Evolutionary conservation across 108 stramenopile species (phyloP).

Genomic region (Nitzschia sp.): DNA sequence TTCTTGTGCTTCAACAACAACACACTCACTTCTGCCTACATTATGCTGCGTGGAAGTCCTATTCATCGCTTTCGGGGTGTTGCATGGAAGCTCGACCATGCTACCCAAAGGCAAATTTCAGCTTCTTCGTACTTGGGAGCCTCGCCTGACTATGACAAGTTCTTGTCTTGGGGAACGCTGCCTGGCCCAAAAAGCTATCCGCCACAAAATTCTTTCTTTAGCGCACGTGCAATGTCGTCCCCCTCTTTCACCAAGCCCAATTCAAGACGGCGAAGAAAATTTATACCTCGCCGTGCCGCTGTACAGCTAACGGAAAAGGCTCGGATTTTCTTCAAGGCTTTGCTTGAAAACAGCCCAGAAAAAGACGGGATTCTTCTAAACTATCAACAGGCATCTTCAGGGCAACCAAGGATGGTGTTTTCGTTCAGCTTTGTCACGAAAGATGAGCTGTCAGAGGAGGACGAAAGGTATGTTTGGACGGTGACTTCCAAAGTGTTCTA

Average conservation of each 20-base stretch:
- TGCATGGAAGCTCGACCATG: no score
- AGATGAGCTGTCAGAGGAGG: conserved; percentile 50
- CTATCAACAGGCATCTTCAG: conserved; percentile 65
- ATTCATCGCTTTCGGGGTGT: no score
- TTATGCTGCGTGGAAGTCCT: no score
- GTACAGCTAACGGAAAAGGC: conserved; percentile 67
- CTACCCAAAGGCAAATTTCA: not conserved
- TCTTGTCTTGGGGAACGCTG: no score
- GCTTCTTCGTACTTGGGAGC: no score
- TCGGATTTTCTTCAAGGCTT: conserved; percentile 54
- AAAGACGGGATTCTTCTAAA: conserved; percentile 60
- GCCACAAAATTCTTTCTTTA: no score
- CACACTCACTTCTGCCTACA: no score
- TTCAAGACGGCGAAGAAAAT: conserved; percentile 23
- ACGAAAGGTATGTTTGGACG: conserved; percentile 65
- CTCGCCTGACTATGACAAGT: no score
- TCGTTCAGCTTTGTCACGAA: conserved; percentile 74
- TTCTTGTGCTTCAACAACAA: no score
- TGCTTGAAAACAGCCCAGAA: conserved; percentile 36
- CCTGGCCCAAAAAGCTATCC: no score
- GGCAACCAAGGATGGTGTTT: conserved; percentile 83
- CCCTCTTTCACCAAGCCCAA: not conserved
- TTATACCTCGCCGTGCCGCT: conserved; percentile 72
- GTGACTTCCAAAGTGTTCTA: conserved; percentile 78
- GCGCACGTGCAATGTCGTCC: not conserved